Evolutionary conservation across 1,284 basidiomycete species (phyloP), one percentile per base, ranked within the genome.

Genomic region (Phlebopus sp.): DNA sequence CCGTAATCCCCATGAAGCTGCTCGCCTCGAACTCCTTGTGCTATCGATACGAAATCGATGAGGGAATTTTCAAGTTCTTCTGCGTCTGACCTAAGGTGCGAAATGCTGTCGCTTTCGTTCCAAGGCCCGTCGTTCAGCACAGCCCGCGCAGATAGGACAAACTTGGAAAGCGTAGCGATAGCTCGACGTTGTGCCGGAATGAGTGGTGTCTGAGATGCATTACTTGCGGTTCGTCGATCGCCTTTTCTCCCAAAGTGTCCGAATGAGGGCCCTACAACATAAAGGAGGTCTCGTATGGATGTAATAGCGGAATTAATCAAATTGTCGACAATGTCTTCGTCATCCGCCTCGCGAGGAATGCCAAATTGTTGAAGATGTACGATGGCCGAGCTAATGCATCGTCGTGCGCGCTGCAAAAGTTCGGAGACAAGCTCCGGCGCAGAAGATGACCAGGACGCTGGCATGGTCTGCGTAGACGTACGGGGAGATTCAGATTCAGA

Each of bases 111-210:
- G 14, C 25, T 50, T 8, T 34, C 19, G 11, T 30, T 53, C 66
- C 66, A 67, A 1, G 64, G 61, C 1, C 52, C 62, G 42, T 64
- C 59, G 14, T 64, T 64, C n/a, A 64, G 49, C 37, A 60, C 55
- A 7, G 68, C 68, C 5, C 60, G 57, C 2, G 63, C 68, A 2
- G 66, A 68, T 11, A 69, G 45, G 17, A 69, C 58, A 31, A 68
- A 68, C 47, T 69, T 68, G 35, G 66, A 68, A 19, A 69, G 60
- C 1, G 68, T 68, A 2, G 68, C 66, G 37, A 69, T 59, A 18
- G 59, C 58, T 19, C 67, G 66, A 37, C 66, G 64, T 40, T 68
- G 67, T 11, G 67, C 68, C 31, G 67, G 60, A 30, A 68, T 44
- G 21, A 69, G 46, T n/a, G 67, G 57, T 23, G 63, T 68, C 23